These are phyloP conservation scores for Coriaria nepalensis DNA, from an alignment of 306 rosid species.

Conservation along the genomic window DNA sequence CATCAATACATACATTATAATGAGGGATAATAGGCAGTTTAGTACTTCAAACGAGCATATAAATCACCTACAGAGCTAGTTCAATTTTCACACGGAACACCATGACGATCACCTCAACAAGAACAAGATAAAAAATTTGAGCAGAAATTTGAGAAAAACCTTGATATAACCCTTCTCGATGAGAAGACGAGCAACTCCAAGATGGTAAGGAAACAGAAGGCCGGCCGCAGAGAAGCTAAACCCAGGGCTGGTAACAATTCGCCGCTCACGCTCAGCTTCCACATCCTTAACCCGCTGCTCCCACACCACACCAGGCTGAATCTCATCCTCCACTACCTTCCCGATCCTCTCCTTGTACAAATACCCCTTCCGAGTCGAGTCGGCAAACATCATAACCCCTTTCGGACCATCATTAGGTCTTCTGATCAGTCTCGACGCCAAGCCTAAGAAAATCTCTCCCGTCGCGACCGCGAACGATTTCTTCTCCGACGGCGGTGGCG, in stretches of 20 bases:
- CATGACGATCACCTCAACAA: background rate
- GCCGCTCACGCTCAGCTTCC: slow-evolving; percentile 54
- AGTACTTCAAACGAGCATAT: too few species aligned
- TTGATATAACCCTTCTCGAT: slow-evolving; percentile 72
- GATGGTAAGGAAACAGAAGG: slow-evolving; percentile 87
- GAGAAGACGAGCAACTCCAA: slow-evolving; percentile 74
- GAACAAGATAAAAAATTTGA: background rate
- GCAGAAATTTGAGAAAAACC: slow-evolving; percentile 22
- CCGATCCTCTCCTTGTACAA: slow-evolving; percentile 38
- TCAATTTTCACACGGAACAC: background rate
- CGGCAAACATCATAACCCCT: slow-evolving; percentile 41
- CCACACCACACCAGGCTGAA: slow-evolving; percentile 64
- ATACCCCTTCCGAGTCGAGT: slow-evolving; percentile 5
- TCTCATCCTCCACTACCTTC: slow-evolving; percentile 61
- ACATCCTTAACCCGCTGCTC: slow-evolving; percentile 78
- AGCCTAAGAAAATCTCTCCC: slow-evolving; percentile 66
- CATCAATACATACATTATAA: slow-evolving; percentile 12
- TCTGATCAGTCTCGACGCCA: slow-evolving; percentile 50
- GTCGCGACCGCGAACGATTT: slow-evolving; percentile 61
- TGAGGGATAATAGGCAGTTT: background rate
- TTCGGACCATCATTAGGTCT: slow-evolving; percentile 10
- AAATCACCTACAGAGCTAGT: too few species aligned
- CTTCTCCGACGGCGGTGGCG: slow-evolving; percentile 20
- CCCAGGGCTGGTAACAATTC: slow-evolving; percentile 60
- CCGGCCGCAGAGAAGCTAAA: slow-evolving; percentile 97